Evolutionary conservation across 1,284 basidiomycete genomes (phyloP).

Genomic region (Inonotus obliquus): DNA sequence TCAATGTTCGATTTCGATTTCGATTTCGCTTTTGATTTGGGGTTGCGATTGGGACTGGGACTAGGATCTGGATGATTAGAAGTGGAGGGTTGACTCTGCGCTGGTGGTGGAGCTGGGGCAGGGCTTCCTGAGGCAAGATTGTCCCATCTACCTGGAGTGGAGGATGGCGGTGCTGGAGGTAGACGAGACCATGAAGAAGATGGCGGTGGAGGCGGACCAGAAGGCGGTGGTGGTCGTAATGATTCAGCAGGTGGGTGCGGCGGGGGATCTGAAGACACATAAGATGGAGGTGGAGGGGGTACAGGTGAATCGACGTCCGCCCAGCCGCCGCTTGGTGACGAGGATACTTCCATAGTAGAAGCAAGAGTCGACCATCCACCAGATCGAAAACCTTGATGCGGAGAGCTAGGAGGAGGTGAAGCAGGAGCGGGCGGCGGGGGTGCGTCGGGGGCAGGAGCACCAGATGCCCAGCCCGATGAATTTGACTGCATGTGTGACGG

Average conservation of each 20-base stretch:
- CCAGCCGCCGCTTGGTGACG: conserved; percentile 23
- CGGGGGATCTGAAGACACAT: conserved; percentile 17
- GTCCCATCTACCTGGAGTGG: not conserved
- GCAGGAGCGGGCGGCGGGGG: not conserved
- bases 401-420: conserved; percentile 12
- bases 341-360: conserved; percentile 26
- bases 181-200: conserved; percentile 12
- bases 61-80: not conserved
- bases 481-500: not conserved
- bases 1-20: not conserved
- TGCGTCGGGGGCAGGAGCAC: conserved; percentile 14
- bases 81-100: not conserved
- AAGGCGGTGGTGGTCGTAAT: conserved; percentile 5
- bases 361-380: conserved; percentile 63
- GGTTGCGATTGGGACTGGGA: not conserved
- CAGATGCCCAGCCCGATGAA: conserved; percentile 4
- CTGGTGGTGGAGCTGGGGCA: not conserved
- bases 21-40: not conserved
- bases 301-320: conserved; percentile 25
- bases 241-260: conserved; percentile 15
- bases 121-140: not conserved
- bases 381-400: conserved; percentile 41
- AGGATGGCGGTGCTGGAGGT: not conserved
- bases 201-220: conserved; percentile 5
- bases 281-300: conserved; percentile 21